Base-by-base conservation (phyloP, 2,329 filamentous ascomycete genomes). In the Lojkania enalia region DNA sequence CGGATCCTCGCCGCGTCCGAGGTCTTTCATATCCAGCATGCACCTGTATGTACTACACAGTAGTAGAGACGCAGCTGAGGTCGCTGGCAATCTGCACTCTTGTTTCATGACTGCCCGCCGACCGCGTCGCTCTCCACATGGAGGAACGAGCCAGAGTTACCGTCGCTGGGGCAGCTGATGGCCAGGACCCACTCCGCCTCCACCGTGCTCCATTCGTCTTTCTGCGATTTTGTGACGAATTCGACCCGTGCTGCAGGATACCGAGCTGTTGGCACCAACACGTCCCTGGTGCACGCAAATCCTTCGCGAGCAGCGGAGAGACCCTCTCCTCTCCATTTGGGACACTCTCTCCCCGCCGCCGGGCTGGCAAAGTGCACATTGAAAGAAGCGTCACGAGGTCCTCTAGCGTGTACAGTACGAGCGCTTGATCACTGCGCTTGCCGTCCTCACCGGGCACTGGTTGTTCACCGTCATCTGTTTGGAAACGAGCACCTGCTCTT, bases 171-270 rank as follows among this genome's bases (percentile, higher is more conserved):
- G 23, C 23, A 27, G n/a, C n/a, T n/a, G 23, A 7, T n/a, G 7
- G 23, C 23, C 7, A 27, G 23, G 23, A 27, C 23, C 23, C 23
- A 27, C 23, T n/a, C 30, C 9, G 30, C 14, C 30, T 15, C 30
- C 9, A 16, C 9, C 14, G 9, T 16, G 7, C 7, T 27, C 23
- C 23, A 27, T 27, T n/a, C 37, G 20, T 32, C 35, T 38, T n/a
- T 32, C 39, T 35, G 23, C 38, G 35, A 39, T 21, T 13, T 20
- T 35, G 42, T 53, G 32, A 47, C 37, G 33, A 27, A 14, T 35
- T 31, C 33, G 30, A 35, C 13, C 38, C 7, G 27, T 36, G 27
- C 19, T 49, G 40, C 37, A 44, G 32, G 20, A 44, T 48, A 44
- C 37, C 43, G 36, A 42, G 25, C 18, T 31, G 33, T 21, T 31